Base-by-base conservation (phyloP, 225 moss, liverwort and hornwort species). In the Antitrichia curtipendula region DNA sequence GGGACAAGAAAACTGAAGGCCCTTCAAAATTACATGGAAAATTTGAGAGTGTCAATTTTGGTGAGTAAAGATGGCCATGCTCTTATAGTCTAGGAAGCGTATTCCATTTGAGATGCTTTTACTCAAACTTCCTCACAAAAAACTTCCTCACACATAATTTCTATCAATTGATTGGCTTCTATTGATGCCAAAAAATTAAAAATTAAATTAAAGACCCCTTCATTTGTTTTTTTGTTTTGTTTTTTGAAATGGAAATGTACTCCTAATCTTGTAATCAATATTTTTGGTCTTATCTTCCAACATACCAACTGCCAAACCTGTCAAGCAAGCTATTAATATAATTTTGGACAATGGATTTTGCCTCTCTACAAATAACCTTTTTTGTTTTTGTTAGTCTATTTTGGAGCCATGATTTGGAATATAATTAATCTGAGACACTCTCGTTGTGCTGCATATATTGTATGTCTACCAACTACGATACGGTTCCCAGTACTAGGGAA, bases 291-390 rank as follows among this genome's bases (percentile, higher is more conserved):
- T 75, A 66, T 81, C 81, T 49, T 38, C 58, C 89, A 89, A 81
- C 85, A 57, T 25, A 85, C 75, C 85, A 89, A 89, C 82, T 89
- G 89, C 82, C 68, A 75, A 66, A 86, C 75, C 81, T 86, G 82
- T 86, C 81, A 75, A 54, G 29, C 31, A 5, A 40, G n/a, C 81
- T 66, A 89, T 74, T 66, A 21, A 66, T 21, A 27, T 21, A 27
- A 60, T 64, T 89, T 10, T 50, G 4, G 21, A 50, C 50, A 34
- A 75, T 32, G 12, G 75, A 20, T 32, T 74, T 32, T 2, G 28
- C 45, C 45, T 19, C 17, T 45, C 47, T 47, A 7, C 11, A 9
- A 18, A 47, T 18, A 31, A 49, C 49, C 49, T 40, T 41, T 36
- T 70, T 15, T n/a, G 2, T 49, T 20, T 69, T 28, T 36, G 25